Evolutionary conservation across 2,329 filamentous ascomycete genomes (phyloP), one percentile per base, ranked within the genome.

Genomic region (Aspergillus alliaceus): DNA sequence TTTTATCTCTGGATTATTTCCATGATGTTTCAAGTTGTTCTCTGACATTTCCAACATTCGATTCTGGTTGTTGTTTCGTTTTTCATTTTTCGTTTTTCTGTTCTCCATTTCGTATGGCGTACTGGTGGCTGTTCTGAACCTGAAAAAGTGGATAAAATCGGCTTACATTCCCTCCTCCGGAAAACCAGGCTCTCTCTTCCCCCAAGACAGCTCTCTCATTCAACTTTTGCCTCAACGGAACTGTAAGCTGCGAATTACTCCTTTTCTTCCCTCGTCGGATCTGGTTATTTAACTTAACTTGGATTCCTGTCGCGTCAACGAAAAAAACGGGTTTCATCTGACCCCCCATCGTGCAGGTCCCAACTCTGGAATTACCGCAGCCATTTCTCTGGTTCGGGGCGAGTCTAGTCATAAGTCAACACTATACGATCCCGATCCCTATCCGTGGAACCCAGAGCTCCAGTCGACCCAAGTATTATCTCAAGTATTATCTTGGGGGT

Each of bases 351-450:
- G 48, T 61, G 53, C 59, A 56, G 53, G 53, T 34, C 59, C 34
- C 32, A 66, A 65, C 59, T 65, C 63, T 62, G 64, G 66, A 68
- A 69, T 68, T 69, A 58, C 67, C 67, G 64, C 62, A 64, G 54
- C 24, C 12, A 50, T 60, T 59, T 54, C 57, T 59, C 59, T 66
- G 65, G 53, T 60, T 69, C 40, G 40, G 24, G 40, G 67, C 47
- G 58, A 53, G 27, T 53, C 42, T 34, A 52, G 50, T 60, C 51
- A 53, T 51, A 44, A 44, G 40, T 44, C 40, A 44, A 44, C 24
- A 47, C 56, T 59, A 55, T 61, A 56, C 57, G 57, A 60, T 63
- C 24, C 60, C 58, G 68, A 70, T 69, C 67, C 65, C 63, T 59
- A 59, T 59, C 64, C 62, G 62, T 67, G 63, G 61, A 64, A 64